Conservation (phyloP, 2,329 filamentous ascomycete species). For the Fusarium brachygibbosum region DNA sequence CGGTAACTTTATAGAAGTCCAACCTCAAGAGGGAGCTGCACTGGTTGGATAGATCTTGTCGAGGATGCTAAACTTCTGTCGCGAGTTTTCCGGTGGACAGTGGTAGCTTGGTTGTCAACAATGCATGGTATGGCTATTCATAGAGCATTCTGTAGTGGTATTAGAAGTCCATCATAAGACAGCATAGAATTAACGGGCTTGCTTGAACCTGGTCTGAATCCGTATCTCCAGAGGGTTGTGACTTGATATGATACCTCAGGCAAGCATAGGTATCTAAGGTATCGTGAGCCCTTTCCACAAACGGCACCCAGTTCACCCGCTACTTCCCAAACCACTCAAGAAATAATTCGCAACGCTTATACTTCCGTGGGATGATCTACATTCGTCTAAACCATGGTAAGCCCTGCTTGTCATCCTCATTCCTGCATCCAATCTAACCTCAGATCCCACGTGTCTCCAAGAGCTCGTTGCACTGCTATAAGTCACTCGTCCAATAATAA, state of each 20-base stretch:
- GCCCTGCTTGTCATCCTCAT: background rate
- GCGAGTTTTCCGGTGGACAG: too few relatives aligned
- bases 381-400: background rate
- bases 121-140: too few relatives aligned
- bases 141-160: too few relatives aligned
- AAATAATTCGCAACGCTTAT: background rate
- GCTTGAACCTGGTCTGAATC: too few relatives aligned
- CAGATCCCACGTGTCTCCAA: conserved; percentile 4
- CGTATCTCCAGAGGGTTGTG: too few relatives aligned
- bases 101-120: background rate
- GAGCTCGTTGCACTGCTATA: background rate
- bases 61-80: background rate
- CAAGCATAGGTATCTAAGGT: too few relatives aligned
- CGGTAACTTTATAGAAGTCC: conserved; percentile 23
- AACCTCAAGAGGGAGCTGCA: background rate
- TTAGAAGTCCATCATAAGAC: too few relatives aligned
- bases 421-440: background rate
- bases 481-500: background rate
- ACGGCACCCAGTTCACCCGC: too few relatives aligned
- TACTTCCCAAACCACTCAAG: too few relatives aligned
- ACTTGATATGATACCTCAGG: too few relatives aligned
- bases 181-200: too few relatives aligned
- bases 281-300: too few relatives aligned
- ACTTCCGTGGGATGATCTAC: background rate
- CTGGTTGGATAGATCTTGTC: background rate